Base-by-base conservation (phyloP, 768 basidiomycete species). In the Amanita molliuscula region DNA sequence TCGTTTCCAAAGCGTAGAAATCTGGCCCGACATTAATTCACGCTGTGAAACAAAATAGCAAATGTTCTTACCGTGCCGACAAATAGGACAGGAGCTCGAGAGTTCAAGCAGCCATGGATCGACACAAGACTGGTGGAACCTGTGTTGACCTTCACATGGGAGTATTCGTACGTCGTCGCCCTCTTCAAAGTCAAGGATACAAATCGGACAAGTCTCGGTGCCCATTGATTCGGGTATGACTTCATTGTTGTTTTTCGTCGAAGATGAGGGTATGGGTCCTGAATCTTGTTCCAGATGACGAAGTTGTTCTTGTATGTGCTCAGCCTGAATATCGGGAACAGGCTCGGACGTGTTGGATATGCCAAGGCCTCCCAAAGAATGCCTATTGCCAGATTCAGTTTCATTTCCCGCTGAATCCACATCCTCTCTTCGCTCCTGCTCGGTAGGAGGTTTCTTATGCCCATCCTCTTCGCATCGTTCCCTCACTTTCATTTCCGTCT, bases 91-190 rank as follows among this genome's bases (percentile, higher is more conserved):
- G 28, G 88, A 85, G 51, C 84, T 84, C 1, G 92, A 93, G 23
- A 95, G 73, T 58, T 93, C 82, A 41, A 98, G 72, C 36, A 98
- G 68, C 94, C 94, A 95, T 29, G 85, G 89, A 65, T 95, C 93
- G 50, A 95, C 92, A 61, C 93, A 96, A 34, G 70, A 67, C 59
- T 86, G 82, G 59, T 98, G 94, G 70, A 95, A 98, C 52, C 78
- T 74, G 61, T 97, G 94, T 55, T 88, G 82, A 41, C 86, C 87
- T 60, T 93, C 88, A 65, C 94, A 97, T 1, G 93, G 94, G 43
- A 97, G 67, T 35, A 95, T 76, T 20, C 94, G 82, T 11, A 96
- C 66, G 62, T 95, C 89, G 58, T 97, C 94, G 1, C 92, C 94
- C 53, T 88, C 85, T 62, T 93, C 88, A 58, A 97, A 97, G 57